Evolutionary conservation across 441 rosid genomes (phyloP), one percentile per base, ranked within the genome.

Genomic region (Populus trichocarpa): DNA sequence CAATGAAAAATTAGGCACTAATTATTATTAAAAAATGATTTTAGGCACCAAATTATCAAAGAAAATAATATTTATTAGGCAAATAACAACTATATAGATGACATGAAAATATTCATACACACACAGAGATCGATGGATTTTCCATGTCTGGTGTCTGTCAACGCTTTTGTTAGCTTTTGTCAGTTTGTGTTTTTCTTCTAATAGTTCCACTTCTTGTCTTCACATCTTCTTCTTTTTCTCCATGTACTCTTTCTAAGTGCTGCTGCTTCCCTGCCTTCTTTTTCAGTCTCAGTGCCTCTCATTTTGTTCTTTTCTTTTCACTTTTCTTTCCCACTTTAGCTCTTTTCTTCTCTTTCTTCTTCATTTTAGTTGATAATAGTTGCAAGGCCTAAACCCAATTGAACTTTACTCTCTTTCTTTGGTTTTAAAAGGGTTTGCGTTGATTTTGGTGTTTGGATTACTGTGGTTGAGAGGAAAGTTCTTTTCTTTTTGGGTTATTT

Each of bases 151-250:
- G 40, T 61, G 64, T 26, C 70, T 70, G 75, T 77, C 80, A 77
- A 63, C 70, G 70, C 80, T 71, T 63, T 66, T 26, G 30, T 14
- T 33, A 13, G 50, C 69, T 66, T 77, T 77, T 57, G 74, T 76
- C 74, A 70, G 69, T 38, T 70, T 36, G 75, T 77, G 42, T 26
- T 13, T 57, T 59, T 36, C 33, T 63, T 25, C 30, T 14, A 13
- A 36, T 53, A 59, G 8, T 61, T 59, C 14, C 68, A 57, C 73
- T 38, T 40, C 71, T 30, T 14, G 28, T 40, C 33, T 63, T 22
- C 67, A 61, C 59, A 28, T 42, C 4, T 23, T 8, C 35, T 26
- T 36, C 25, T 3, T 35, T 36, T 20, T 67, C 57, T 46, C 57
- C 20, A 4, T 46, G 57, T 46, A 46, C 57, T 14, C 13, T 14